Percentiles rank a stretch among this genome's conserved stretches.
phyloP scores from a whole-genome alignment of 352 stramenopile genomes.

The Phytopythium sindhum region DNA sequence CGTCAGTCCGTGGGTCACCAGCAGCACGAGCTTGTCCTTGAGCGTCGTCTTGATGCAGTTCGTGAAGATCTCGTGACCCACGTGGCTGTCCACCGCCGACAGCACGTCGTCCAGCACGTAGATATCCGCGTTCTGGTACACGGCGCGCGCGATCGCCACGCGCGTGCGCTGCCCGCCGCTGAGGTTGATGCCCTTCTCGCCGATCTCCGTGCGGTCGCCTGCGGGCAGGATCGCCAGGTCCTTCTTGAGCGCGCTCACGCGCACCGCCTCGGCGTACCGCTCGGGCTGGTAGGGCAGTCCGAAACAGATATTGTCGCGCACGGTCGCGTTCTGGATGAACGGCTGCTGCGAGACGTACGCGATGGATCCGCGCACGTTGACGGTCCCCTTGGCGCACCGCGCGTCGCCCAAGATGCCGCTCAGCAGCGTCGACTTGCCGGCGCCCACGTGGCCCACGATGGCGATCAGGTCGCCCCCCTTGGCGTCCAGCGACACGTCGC shows the following conservation, averaged over 20 bases:
- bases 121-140: conserved; percentile 79
- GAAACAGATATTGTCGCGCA: conserved; percentile 97
- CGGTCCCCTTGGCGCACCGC: conserved; percentile 32
- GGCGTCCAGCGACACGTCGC: conserved; percentile 63
- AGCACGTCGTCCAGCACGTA: conserved; percentile 96
- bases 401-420: conserved; percentile 52
- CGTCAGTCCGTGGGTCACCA: conserved; percentile 64
- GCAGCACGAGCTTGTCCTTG: conserved; percentile 78
- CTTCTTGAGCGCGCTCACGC: conserved; percentile 47
- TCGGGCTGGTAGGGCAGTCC: conserved; percentile 57
- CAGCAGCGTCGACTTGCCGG: conserved; percentile 71
- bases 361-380: conserved; percentile 82
- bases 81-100: conserved; percentile 92
- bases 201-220: conserved; percentile 94
- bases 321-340: conserved; percentile 96
- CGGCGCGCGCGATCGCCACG: conserved; percentile 69
- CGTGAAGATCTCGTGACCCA: conserved; percentile 92
- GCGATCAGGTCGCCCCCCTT: conserved; percentile 53
- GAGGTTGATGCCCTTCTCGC: conserved; percentile 95
- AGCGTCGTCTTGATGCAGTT: conserved; percentile 52
- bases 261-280: conserved; percentile 49
- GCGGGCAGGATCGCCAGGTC: conserved; percentile 50
- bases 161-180: conserved; percentile 92
- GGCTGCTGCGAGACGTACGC: conserved; percentile 93
- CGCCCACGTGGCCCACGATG: conserved; percentile 59